Base-by-base conservation (phyloP, 1,284 basidiomycete species). In the Ceratobasidium sp. region DNA sequence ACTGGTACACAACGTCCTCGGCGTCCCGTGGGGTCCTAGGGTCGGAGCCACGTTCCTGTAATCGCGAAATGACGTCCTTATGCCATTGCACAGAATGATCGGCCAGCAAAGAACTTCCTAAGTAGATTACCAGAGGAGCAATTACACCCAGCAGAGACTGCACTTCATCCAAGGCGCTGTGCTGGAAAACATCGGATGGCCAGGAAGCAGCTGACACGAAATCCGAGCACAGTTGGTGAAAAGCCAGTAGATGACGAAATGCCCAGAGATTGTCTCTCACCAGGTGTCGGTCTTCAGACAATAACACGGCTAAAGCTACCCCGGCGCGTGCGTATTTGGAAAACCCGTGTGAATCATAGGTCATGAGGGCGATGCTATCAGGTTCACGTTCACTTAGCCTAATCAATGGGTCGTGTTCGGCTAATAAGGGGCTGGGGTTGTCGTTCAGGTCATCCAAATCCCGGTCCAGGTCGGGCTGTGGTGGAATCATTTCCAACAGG, bases 101-200 rank as follows among this genome's bases (percentile, higher is more conserved):
- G n/a, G 33, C 30, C 1, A 67, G 36, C n/a, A 68, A 27, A 11
- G 64, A 68, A 27, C 56, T 68, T 14, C 44, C 64, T 4, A 91
- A 78, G 77, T 93, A 95, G 0, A 89, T 84, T 1, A 84, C 78
- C 1, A 91, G 75, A 41, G 86, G 86, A 56, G 87, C 85, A 1
- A 84, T 81, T 68, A 80, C 85, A 21, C 78, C 77, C 0, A 84
- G 75, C 1, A 91, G 72, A 1, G 79, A 78, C 39, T 76, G 75
- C 50, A 91, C 76, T 9, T 79, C 75, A 0, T 75, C 69, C 4
- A 76, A 73, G 0, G 81, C 72, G 1, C 81, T 79, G 2, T 77
- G 74, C 0, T 72, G 73, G 27, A 68, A 56, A 2, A 44, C 64
- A 9, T 68, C 53, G 0, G 64, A 56, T 30, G 64, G 54, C 64